phyloP scores from a whole-genome alignment of 169 alveolate species.

The Ichthyophthirius multifiliis region DNA sequence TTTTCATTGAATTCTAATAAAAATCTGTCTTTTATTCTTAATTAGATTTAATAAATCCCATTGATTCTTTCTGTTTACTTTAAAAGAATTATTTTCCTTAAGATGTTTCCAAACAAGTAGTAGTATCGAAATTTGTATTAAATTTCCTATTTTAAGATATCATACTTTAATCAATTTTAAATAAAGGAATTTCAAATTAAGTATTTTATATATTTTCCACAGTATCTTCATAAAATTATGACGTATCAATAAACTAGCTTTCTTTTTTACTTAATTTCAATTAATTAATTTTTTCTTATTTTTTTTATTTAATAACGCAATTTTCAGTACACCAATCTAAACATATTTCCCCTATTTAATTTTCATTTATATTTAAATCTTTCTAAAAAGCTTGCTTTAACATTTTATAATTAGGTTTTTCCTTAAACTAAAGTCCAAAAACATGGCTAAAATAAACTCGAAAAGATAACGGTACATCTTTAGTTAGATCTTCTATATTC shows the following conservation, averaged over 20 bases:
- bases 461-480: conserved; percentile 66
- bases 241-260: background rate
- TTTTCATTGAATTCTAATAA: too few relatives aligned
- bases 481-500: conserved; percentile 53
- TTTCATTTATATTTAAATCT: conserved; percentile 4
- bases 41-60: too few relatives aligned
- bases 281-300: background rate
- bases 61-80: too few relatives aligned
- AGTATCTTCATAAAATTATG: conserved; percentile 2
- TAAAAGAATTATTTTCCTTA: too few relatives aligned
- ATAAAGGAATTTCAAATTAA: background rate
- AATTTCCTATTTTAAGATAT: too few relatives aligned
- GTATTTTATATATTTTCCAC: background rate
- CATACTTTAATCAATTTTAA: background rate
- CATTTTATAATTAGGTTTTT: conserved; percentile 68
- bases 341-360: background rate
- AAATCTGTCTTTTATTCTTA: too few relatives aligned
- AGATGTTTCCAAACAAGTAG: too few relatives aligned
- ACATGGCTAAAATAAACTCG: conserved; percentile 58
- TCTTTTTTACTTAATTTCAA: background rate
- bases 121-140: too few relatives aligned
- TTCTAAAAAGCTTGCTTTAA: conserved; percentile 2
- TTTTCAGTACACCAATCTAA: background rate
- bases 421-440: conserved; percentile 55
- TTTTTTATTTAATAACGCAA: background rate